Base-by-base conservation (phyloP, 176 grass and related monocot species). In the Aegilops tauschii region DNA sequence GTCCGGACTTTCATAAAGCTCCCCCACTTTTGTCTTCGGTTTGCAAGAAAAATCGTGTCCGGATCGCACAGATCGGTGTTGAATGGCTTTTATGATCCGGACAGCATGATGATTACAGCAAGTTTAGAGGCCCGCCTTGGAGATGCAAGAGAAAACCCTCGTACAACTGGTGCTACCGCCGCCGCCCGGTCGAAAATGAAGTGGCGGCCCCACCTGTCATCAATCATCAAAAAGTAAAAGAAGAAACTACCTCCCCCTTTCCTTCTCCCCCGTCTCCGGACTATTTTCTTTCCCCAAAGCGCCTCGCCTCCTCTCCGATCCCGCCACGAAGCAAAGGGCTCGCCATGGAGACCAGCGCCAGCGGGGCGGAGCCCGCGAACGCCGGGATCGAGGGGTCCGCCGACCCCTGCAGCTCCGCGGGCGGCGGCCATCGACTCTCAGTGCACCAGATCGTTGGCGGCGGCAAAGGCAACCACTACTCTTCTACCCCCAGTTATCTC, bases 391-490 rank as follows among this genome's bases (percentile, higher is more conserved):
- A 89, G 75, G 80, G 32, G 17, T 40, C 82, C 58, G 70, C 79
- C 9, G 91, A 94, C 28, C 85, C 90, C 83, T 99, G 89, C 78
- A 88, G 79, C 90, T 94, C 90, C 66, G 81, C 13, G 56, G 83
- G 18, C 61, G 45, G 80, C 40, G 86, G 59, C 23, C 85, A 45
- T 69, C 85, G 77, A 2, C 77, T 94, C 77, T 87, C 97, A 21
- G 88, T 96, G 20, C 92, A 93, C 64, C 92, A 94, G 83, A 96
- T 99, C 50, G 89, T 92, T 75, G 94, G 97, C 56, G 92, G 94
- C 31, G 97, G 94, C 54, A 87, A 90, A 89, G 94, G 97, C 96
- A 75, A 18, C 44, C 9, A 76, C 29, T 32, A n/a, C 4, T 77
- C 30, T 12, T 30, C 52, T 36, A 6, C 32, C n/a, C 7, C 17